Percentiles rank a stretch among this genome's conserved stretches.
These are phyloP conservation scores for Tuber brumale DNA, from an alignment of 495 filamentous ascomycete genomes.

Conservation along the genomic window DNA sequence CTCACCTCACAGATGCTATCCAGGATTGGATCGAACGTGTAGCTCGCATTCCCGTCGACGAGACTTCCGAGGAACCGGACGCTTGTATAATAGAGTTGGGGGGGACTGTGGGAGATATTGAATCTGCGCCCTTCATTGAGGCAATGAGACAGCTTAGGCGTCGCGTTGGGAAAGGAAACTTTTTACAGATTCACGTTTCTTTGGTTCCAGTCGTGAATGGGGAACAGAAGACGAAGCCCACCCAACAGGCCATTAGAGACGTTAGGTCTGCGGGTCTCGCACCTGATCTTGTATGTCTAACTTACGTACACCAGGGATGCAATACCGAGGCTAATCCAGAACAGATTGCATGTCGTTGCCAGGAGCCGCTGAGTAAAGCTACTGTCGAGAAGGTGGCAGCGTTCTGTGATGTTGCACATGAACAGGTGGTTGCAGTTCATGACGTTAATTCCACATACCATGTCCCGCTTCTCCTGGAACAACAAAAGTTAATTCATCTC, in stretches of 20 bases:
- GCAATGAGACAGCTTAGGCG: conserved; percentile 70
- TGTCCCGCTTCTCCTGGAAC: conserved; percentile 78
- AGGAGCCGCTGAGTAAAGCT: conserved; percentile 59
- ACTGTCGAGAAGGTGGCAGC: conserved; percentile 83
- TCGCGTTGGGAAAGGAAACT: conserved; percentile 68
- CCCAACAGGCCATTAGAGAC: conserved; percentile 78
- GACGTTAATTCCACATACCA: conserved; percentile 85
- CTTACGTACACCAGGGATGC: background rate
- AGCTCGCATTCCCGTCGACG: conserved; percentile 78
- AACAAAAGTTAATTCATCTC: conserved; percentile 63
- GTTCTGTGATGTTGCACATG: conserved; percentile 70
- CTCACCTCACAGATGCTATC: conserved; percentile 82
- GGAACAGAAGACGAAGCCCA: conserved; percentile 98
- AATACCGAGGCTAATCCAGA: conserved; percentile 10
- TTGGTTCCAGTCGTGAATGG: conserved; percentile 65
- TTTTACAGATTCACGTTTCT: conserved; percentile 77
- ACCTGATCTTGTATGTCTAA: conserved; percentile 63
- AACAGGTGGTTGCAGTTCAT: conserved; percentile 78
- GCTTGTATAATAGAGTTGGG: conserved; percentile 84
- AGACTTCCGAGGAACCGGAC: conserved; percentile 72
- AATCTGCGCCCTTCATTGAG: conserved; percentile 83
- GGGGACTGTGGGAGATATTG: conserved; percentile 84
- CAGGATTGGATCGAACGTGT: conserved; percentile 90
- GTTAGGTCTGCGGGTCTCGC: conserved; percentile 68
- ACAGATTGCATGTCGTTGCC: conserved; percentile 86